Evolutionary conservation across 331 rosid genomes (phyloP), one percentile per base, ranked within the genome.

Genomic region (Saraca asoca): DNA sequence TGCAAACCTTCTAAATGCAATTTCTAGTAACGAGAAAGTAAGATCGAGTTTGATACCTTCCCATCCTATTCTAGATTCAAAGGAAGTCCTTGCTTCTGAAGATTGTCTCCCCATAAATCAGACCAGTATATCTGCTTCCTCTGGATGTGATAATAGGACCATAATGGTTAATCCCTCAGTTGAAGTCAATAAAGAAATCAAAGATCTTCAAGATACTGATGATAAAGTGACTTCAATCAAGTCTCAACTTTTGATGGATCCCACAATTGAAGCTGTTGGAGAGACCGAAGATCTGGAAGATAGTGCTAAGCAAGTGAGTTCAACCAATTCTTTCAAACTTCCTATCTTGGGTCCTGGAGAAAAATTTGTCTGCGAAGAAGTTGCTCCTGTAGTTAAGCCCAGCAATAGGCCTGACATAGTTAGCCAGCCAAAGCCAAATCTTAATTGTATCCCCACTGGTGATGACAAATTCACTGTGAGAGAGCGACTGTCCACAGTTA

Each of bases 381-480:
- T 65, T 62, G 19, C 56, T 68, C 55, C 73, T 46, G 60, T 63
- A 62, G 81, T 66, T 78, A 69, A 61, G 56, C 78, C 81, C 17
- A 43, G 49, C 56, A 64, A 54, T 68, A 70, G 49, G 15, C 62
- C 80, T 29, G 85, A 74, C 39, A 58, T 66, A 14, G 63, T 66
- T 63, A 60, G 69, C 44, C 84, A 76, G 56, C 70, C 83, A 64
- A 70, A 76, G 56, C 70, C 83, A 64, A 70, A 67, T 18, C 63
- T 9, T 37, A 56, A 52, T 46, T 53, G 78, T 52, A 58, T 69
- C 10, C 82, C 89, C 59, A 58, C 66, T n/a, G 95, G 89, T 9
- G 87, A 90, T 17, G 99, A 88, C 69, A 94, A 94, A 80, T 90
- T 83, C 79, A 88, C 91, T 5, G 88, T 86, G 66, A 81, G 75